phyloP scores from a whole-genome alignment of 1,284 basidiomycete genomes.

The Naganishia sp. region DNA sequence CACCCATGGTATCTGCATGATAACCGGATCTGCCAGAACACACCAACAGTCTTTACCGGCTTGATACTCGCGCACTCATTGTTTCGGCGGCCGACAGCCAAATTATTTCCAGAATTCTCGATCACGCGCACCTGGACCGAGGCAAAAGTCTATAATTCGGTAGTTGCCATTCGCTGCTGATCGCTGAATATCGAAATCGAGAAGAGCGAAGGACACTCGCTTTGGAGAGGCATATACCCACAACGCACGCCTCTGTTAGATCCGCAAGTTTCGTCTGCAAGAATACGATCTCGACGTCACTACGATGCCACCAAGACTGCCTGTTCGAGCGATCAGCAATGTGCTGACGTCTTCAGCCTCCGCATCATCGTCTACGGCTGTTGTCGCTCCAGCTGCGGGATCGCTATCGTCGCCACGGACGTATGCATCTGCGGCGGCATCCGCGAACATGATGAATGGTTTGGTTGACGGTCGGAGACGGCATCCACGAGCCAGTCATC shows the following conservation, averaged over 20 bases:
- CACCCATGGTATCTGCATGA: neutral
- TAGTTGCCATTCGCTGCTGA: neutral
- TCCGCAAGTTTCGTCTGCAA: neutral
- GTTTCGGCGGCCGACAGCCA: constrained; percentile 2
- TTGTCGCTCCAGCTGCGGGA: constrained; percentile 32
- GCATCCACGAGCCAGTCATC: constrained; percentile 11
- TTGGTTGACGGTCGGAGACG: constrained; percentile 15
- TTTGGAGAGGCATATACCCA: too few relatives aligned
- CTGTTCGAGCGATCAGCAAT: constrained; percentile 40
- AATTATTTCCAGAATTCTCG: constrained; percentile 26
- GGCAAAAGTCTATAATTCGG: constrained; percentile 6
- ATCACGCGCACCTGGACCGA: too few relatives aligned
- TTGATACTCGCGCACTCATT: neutral
- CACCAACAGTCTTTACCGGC: neutral
- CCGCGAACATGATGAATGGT: neutral
- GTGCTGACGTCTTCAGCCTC: constrained; percentile 39
- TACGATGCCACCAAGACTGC: constrained; percentile 44
- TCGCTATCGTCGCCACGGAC: neutral
- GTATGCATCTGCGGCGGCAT: constrained; percentile 8
- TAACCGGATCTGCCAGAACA: too few relatives aligned
- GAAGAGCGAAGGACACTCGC: neutral
- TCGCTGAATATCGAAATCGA: neutral
- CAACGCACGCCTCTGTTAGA: neutral
- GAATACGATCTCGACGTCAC: neutral
- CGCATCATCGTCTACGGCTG: constrained; percentile 41